Base-by-base conservation (phyloP, 1,284 basidiomycete species). In the Filobasidium uniguttulatum region DNA sequence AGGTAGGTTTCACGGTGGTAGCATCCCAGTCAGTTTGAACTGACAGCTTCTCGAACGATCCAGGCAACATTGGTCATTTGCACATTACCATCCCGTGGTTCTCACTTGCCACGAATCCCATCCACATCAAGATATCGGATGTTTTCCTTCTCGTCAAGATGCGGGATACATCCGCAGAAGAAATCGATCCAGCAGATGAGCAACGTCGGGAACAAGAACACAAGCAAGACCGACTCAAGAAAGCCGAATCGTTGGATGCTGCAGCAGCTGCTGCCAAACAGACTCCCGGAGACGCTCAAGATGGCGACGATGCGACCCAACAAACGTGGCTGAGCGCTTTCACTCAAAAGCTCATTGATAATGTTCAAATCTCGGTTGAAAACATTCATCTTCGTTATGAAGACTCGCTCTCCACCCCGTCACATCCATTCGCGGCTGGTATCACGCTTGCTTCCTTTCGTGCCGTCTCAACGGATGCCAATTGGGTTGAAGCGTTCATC, bases 381-480 rank as follows among this genome's bases (percentile, higher is more conserved):
- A 90, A 93, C 59, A 86, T 97, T 45, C 91, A 97, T 64, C 73
- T 98, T 47, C 83, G 94, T 44, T 99, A 98, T 62, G 94, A 99
- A 69, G 94, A 99, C 69, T 83, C 81, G 47, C 70, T 93, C 56
- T 96, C 88, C 56, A 88, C 90, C 31, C 91, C 91, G 5, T 58
- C 90, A 80, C 93, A 96, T 67, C 93, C 93, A 7, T 98, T 99
- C 65, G 83, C 93, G 3, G 83, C 82, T 28, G 94, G 96, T 55
- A 62, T 93, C 41, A 98, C 93, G 1, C 73, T 99, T n/a, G 81
- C 85, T 3, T 81, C 83, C 33, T 96, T 99, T 65, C 83, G 85
- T 5, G 89, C 90, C 25, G 79, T 84, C n/a, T 98, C 94, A 1
- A 90, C 93, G 1, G 81, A 99, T 63, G 82, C 79, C 55, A 72